phyloP scores from a whole-genome alignment of 2,329 filamentous ascomycete species.

The Moelleriella libera region DNA sequence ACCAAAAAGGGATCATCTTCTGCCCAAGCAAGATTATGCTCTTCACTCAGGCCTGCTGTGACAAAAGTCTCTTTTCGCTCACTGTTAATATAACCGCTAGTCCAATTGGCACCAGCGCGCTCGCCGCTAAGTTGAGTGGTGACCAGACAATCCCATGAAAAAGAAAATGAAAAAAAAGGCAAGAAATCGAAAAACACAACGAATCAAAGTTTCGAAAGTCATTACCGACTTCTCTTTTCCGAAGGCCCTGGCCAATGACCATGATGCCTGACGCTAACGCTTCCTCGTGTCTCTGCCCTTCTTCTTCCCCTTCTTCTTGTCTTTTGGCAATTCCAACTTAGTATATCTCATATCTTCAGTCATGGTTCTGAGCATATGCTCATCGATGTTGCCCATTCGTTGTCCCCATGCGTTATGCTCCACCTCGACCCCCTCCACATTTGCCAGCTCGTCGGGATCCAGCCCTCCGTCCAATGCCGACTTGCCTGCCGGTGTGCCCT shows the following conservation, averaged over 20 bases:
- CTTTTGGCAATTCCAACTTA: constrained; percentile 47
- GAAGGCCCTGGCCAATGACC: no score
- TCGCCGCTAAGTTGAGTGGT: neutral
- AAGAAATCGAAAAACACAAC: no score
- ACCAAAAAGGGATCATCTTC: no score
- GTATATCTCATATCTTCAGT: constrained; percentile 43
- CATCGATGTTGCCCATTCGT: constrained; percentile 50
- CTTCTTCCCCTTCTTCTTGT: constrained; percentile 49
- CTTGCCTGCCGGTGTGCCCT: constrained; percentile 33
- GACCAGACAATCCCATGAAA: neutral
- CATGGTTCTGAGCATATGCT: constrained; percentile 63
- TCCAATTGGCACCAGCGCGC: neutral
- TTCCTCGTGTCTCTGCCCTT: constrained; percentile 45
- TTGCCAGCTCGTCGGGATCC: constrained; percentile 13
- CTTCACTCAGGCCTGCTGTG: no score
- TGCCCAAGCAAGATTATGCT: no score
- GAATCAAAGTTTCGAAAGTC: no score
- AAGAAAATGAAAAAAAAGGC: no score
- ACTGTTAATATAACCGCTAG: neutral
- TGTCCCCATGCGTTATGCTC: constrained; percentile 47
- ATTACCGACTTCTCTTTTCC: no score
- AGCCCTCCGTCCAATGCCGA: constrained; percentile 18
- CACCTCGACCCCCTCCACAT: constrained; percentile 18
- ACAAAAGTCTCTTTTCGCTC: no score
- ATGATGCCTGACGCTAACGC: constrained; percentile 10